phyloP scores from a whole-genome alignment of 2,329 filamentous ascomycete species.

The Plenodomus biglobosus region DNA sequence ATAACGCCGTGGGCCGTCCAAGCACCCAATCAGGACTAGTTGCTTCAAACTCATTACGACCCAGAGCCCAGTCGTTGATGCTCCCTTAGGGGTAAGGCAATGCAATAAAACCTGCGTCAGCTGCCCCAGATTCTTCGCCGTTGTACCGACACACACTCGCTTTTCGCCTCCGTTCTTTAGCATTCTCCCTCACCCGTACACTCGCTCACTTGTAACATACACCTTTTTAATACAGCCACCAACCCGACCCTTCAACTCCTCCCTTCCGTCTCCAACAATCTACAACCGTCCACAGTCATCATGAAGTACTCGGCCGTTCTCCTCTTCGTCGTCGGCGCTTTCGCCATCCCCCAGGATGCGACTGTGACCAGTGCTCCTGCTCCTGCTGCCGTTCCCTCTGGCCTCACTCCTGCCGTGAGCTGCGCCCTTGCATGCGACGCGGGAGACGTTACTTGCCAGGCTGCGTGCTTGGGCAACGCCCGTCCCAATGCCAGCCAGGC shows the following conservation, averaged over 20 bases:
- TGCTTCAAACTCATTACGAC: not conserved
- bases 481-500: slow-evolving; percentile 55
- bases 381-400: slow-evolving; percentile 28
- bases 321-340: slow-evolving; percentile 49
- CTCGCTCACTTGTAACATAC: slow-evolving; percentile 28
- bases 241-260: not conserved
- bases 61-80: not conserved
- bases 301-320: slow-evolving; percentile 52
- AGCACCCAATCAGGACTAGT: not conserved
- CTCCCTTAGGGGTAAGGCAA: not conserved
- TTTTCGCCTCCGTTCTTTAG: slow-evolving; percentile 16
- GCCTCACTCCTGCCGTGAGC: slow-evolving; percentile 33
- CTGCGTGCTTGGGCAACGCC: slow-evolving; percentile 54
- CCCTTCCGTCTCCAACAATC: slow-evolving; percentile 7
- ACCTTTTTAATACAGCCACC: not conserved
- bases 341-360: slow-evolving; percentile 47
- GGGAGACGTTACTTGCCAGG: slow-evolving; percentile 55
- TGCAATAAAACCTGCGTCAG: slow-evolving; percentile 12
- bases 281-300: slow-evolving; percentile 18
- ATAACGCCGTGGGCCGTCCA: slow-evolving; percentile 7
- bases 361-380: slow-evolving; percentile 41
- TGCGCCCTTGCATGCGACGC: slow-evolving; percentile 45
- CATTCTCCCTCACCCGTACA: slow-evolving; percentile 14
- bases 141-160: slow-evolving; percentile 21
- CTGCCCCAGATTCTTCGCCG: slow-evolving; percentile 12